phyloP scores from a whole-genome alignment of 179 eudicot species.

The Pouteria campechiana region DNA sequence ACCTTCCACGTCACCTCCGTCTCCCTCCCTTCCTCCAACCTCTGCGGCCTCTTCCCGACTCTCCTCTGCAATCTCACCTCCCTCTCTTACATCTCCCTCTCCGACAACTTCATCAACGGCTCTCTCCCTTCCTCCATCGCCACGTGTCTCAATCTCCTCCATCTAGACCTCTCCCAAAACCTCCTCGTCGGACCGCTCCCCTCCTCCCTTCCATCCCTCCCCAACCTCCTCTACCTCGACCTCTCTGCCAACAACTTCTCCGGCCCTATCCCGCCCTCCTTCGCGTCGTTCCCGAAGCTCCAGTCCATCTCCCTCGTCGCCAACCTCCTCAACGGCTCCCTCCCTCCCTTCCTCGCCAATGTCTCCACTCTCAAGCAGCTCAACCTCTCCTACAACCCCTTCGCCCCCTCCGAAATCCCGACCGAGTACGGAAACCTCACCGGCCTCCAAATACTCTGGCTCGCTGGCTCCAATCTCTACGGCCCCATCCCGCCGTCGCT shows the following conservation, averaged over 20 bases:
- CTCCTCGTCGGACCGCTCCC: conserved; percentile 24
- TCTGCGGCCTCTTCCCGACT: conserved; percentile 24
- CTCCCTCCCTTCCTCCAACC: conserved; percentile 14
- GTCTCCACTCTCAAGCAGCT: conserved; percentile 16
- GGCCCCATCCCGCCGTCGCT: conserved; percentile 25
- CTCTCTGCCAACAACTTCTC: conserved; percentile 18
- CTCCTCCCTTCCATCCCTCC: conserved; percentile 12
- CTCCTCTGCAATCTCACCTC: conserved; percentile 29
- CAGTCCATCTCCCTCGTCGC: conserved; percentile 12
- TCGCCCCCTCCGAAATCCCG: conserved; percentile 14
- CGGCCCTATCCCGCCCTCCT: conserved; percentile 26
- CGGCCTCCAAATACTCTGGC: conserved; percentile 19
- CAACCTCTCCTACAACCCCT: conserved; percentile 27
- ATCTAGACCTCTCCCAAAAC: conserved; percentile 22
- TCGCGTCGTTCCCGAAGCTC: conserved; percentile 19
- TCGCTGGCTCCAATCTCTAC: conserved; percentile 10
- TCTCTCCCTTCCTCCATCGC: conserved; percentile 21
- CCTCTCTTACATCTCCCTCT: conserved; percentile 22
- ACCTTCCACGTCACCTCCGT: conserved; percentile 11
- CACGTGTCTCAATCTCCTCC: conserved; percentile 10
- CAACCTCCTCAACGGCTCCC: conserved; percentile 20
- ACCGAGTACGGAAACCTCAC: conserved; percentile 22
- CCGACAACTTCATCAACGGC: conserved; percentile 22
- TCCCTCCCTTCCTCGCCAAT: conserved; percentile 18
- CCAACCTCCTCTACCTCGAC: conserved; percentile 11